Evolutionary conservation across 306 rosid species (phyloP), one percentile per base, ranked within the genome.

Genomic region (Macrotyloma uniflorum): DNA sequence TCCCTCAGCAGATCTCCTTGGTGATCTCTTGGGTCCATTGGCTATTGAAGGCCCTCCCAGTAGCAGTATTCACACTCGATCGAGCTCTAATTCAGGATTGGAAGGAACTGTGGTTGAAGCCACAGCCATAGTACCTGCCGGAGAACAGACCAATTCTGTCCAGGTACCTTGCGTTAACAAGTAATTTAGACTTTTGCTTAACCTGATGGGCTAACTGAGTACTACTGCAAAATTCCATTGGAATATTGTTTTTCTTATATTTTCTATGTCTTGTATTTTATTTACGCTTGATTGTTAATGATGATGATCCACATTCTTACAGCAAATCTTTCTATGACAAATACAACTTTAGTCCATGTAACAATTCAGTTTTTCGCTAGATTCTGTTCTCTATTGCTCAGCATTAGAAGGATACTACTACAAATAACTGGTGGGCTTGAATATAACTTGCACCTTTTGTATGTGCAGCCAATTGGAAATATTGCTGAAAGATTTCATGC

Each of bases 31-130:
- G 87, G 96, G 97, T 81, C 92, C 98, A 28, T 83, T 95, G 86
- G 99, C 98, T 78, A 91, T 96, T 76, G 99, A 90, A 87, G 99
- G 94, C 51, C 97, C 98, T 81, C 96, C 97, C 1, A n/a, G 88
- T 70, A 64, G 64, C 79, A 50, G 67, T 83, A 85, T 36, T 74
- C 88, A 80, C 62, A 74, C 88, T 49, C 91, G 82, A 54, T 83
- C 76, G 7, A 81, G 58, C 79, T 47, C 82, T 76, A 73, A 33
- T 86, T 74, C 90, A 26, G 94, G 88, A 71, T 53, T 78, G 75
- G 96, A 90, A 59, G 90, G 72, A 51, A 80, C 79, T 81, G 83
- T 70, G 70, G 87, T 66, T 62, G 98, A 96, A 30, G 89, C 89
- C 46, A 70, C 93, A 10, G 99, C 99, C 76, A 88, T 96, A 72